Percentiles rank a stretch among this genome's conserved stretches.
Evolutionary conservation across 2,329 filamentous ascomycete species (phyloP).

Genomic region (Zalaria sp.): DNA sequence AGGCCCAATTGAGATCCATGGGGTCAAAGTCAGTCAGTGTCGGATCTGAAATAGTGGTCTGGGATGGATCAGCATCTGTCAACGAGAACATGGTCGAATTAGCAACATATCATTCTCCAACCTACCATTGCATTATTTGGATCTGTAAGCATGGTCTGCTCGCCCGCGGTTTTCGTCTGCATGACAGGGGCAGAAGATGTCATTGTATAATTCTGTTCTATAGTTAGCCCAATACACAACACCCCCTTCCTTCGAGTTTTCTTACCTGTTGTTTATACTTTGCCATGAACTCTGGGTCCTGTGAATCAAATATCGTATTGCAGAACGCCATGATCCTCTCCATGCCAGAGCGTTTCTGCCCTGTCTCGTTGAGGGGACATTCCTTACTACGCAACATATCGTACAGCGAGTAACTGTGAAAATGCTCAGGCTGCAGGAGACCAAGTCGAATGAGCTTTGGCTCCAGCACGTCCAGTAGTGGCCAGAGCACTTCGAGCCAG

Average conservation of each 20-base stretch:
- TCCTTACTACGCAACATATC: slow-evolving; percentile 1
- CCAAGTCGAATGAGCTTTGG: slow-evolving; percentile 1
- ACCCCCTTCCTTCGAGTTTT: neutral
- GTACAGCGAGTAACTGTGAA: neutral
- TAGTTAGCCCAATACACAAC: neutral
- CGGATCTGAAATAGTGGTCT: neutral
- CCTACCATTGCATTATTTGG: neutral
- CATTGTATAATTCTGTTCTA: too few relatives aligned
- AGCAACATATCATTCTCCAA: neutral
- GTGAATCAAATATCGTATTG: slow-evolving; percentile 2
- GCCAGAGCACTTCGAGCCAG: slow-evolving; percentile 1
- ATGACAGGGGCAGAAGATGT: too few relatives aligned
- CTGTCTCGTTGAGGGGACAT: neutral
- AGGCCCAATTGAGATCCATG: neutral
- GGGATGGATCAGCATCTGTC: neutral
- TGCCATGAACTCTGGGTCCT: slow-evolving; percentile 1
- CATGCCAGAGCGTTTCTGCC: neutral
- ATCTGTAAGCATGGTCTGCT: neutral
- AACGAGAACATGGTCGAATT: neutral
- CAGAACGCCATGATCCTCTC: slow-evolving; percentile 1
- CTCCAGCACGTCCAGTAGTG: slow-evolving; percentile 1
- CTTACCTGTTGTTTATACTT: neutral
- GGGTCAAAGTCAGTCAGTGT: neutral
- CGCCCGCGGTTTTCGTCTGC: too few relatives aligned
- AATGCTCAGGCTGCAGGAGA: slow-evolving; percentile 1